Base-by-base conservation (phyloP, 257 asterid species). In the Scutellaria galericulata region DNA sequence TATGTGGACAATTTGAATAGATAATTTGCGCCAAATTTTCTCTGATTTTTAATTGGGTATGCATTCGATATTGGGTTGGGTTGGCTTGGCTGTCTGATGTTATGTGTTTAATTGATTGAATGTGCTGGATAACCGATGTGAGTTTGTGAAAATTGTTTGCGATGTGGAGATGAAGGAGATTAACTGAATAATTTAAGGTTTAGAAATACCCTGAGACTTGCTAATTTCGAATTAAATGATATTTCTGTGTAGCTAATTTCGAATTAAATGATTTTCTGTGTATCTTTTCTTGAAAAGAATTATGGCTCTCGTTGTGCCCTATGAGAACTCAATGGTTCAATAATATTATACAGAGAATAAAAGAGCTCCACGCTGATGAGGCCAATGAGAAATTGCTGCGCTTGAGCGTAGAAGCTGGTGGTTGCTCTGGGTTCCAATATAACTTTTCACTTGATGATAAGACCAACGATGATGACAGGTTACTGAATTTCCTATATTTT, bases 401-500 rank as follows among this genome's bases (percentile, higher is more conserved):
- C 13, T 83, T 92, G 89, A 86, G 97, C 81, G 86, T 95, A 64
- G 98, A 90, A 82, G 92, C 99, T n/a, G 99, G 98, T 1, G 98
- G 99, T 11, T 95, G 99, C 86, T 94, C 97, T 4, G 97, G 99
- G 18, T 94, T 91, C 86, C 97, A 94, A 42, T 94, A 94, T 75
- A 92, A 87, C 51, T 94, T 94, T 80, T 80, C 89, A 35, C 90
- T 94, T 22, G 99, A 89, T 40, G 90, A 88, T 71, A 88, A 86
- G 77, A 77, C 83, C 82, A 84, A 84, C 62, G 59, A 75, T 35
- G 97, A 95, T 78, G 99, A 95, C 88, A 95, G 96, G 97, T 91
- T 59, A 48, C 48, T 22, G 42, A 24, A 6, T 78, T 77, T 70
- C 67, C 46, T 4, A 14, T 13, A 12, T 14, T 37, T 24, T 68